A percentile compares a stretch with the other conserved stretches of the same genome.
Evolutionary conservation across 805 yeast genomes (phyloP).

Genomic region (Ogataea pini): DNA sequence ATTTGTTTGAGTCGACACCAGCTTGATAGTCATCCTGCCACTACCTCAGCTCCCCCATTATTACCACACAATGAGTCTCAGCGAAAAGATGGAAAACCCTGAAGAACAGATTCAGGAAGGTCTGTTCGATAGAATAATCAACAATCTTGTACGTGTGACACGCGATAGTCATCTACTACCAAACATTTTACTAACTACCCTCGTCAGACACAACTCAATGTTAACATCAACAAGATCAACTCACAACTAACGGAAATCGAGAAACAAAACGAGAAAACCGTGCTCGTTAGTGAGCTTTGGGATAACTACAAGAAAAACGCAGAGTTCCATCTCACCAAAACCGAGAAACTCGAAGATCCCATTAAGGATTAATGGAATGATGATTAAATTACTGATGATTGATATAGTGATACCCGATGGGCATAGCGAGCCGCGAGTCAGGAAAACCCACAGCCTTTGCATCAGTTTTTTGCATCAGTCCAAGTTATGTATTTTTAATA

Average conservation of each 20-base stretch:
- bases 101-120: conserved; percentile 82
- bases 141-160: conserved; percentile 63
- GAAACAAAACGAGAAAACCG: conserved; percentile 65
- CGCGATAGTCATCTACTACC: neutral
- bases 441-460: too few species aligned
- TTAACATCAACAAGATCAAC: conserved; percentile 66
- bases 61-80: conserved; percentile 7
- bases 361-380: conserved; percentile 17
- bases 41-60: neutral
- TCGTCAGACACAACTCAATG: conserved; percentile 65
- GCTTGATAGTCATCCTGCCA: too few species aligned
- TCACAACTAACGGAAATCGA: conserved; percentile 61
- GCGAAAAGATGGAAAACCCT: conserved; percentile 70
- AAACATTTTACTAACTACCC: neutral
- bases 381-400: too few species aligned
- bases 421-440: too few species aligned
- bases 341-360: conserved; percentile 52
- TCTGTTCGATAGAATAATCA: conserved; percentile 70
- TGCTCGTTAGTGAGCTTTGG: conserved; percentile 76
- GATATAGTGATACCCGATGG: too few species aligned
- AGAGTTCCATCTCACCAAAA: conserved; percentile 66
- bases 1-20: neutral
- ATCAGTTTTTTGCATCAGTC: too few species aligned
- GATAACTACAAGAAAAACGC: conserved; percentile 71
- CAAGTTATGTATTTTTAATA: neutral